Evolutionary conservation across 1,284 basidiomycete species (phyloP), one percentile per base, ranked within the genome.

Genomic region (Cryptococcus amylolentus): DNA sequence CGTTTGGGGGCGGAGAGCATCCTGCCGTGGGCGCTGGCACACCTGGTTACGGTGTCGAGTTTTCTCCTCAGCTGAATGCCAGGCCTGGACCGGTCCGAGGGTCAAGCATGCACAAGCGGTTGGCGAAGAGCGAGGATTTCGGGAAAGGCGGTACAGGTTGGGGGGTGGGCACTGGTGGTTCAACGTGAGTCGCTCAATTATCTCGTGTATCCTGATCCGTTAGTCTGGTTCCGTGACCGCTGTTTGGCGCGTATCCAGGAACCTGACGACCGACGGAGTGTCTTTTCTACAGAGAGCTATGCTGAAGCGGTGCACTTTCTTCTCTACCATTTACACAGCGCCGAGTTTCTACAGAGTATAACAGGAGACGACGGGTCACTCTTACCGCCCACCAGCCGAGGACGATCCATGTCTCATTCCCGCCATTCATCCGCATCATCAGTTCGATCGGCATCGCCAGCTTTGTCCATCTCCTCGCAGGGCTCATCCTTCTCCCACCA

Each of bases 301-400:
- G 48, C 48, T 55, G 49, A 50, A 3, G 18, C 40, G 10, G 38
- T 20, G 48, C 27, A 38, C n/a, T 52, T 40, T 37, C n/a, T 56
- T 28, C 40, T 46, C 28, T 20, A 44, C 20, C 16, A 61, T 54
- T 54, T 12, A 26, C 35, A 52, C 55, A 72, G 71, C 38, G 60
- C 75, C 57, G 72, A 74, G 48, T 77, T 77, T 56, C 56, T 77
- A 31, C 65, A 71, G 49, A 68, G 69, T 9, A 75, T 77, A 42
- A 74, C 71, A 45, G 71, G 71, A 3, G 63, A 69, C 48, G 73
- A 77, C 45, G 75, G 75, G 28, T 69, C 72, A 4, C 61, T 77
- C 1, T 60, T 75, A 5, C 73, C 75, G 5, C 75, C 75, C 0
- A 54, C 66, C 4, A 60, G 61, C 49, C 57, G 69, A 8, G 69